phyloP scores from a whole-genome alignment of 2,329 filamentous ascomycete species.

The Exophiala dermatitidis region DNA sequence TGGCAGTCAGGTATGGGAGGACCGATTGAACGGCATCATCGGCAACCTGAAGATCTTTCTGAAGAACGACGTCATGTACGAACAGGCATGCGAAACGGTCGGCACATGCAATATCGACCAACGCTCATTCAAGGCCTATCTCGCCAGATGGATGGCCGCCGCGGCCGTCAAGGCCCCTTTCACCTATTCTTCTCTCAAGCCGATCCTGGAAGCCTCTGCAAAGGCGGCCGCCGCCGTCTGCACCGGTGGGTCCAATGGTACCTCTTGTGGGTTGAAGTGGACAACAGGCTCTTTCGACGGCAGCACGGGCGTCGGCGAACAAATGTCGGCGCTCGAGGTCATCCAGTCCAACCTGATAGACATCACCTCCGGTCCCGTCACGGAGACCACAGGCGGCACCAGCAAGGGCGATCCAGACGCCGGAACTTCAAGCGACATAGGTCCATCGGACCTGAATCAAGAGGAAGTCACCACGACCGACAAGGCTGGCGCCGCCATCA shows the following conservation, averaged over 20 bases:
- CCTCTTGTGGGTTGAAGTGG: slow-evolving; percentile 40
- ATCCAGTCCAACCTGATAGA: slow-evolving; percentile 50
- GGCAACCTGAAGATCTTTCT: slow-evolving; percentile 48
- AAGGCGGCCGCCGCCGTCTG: slow-evolving; percentile 49
- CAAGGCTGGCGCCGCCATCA: slow-evolving; percentile 33
- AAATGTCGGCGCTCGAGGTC: slow-evolving; percentile 47
- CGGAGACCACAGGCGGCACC: slow-evolving; percentile 51
- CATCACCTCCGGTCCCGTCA: slow-evolving; percentile 37
- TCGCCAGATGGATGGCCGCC: slow-evolving; percentile 54
- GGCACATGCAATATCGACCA: slow-evolving; percentile 56
- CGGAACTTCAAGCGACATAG: slow-evolving; percentile 29
- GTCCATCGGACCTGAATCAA: slow-evolving; percentile 21
- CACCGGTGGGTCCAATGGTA: slow-evolving; percentile 41
- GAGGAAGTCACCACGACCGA: slow-evolving; percentile 31
- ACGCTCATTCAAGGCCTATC: slow-evolving; percentile 59
- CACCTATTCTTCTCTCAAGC: slow-evolving; percentile 45
- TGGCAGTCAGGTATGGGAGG: slow-evolving; percentile 46
- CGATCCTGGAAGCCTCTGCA: slow-evolving; percentile 49
- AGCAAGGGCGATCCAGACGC: slow-evolving; percentile 44
- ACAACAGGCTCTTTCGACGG: slow-evolving; percentile 32
- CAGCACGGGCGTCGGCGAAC: slow-evolving; percentile 35
- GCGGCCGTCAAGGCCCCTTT: slow-evolving; percentile 54
- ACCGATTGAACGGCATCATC: slow-evolving; percentile 48
- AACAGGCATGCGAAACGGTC: slow-evolving; percentile 52
- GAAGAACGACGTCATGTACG: slow-evolving; percentile 49